Evolutionary conservation across 441 rosid species (phyloP), one percentile per base, ranked within the genome.

Genomic region (Eutrema salsugineum): DNA sequence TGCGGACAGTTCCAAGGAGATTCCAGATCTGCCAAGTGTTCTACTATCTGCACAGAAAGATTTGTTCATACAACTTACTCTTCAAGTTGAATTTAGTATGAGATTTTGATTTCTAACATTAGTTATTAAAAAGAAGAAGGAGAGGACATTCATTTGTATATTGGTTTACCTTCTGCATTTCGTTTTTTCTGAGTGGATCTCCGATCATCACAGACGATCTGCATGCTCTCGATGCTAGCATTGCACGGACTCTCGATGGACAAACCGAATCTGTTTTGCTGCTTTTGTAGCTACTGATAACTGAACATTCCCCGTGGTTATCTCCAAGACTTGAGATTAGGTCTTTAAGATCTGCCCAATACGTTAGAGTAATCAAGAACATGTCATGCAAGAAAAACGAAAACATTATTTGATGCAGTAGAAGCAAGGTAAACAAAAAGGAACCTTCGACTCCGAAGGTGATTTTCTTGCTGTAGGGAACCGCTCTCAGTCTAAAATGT

Each of bases 1-100:
- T 95, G 99, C 1, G 99, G 98, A 78, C 96, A 95, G 79, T 95
- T 95, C 98, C 98, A 95, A 28, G 98, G 99, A 42, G 99, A 95
- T 54, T 83, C 91, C 68, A 95, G 83, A 30, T 76, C 91, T 55
- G 88, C 93, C 73, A 95, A 79, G 83, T 88, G 93, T 78, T 81
- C 86, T 0, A 95, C 79, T 82, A 95, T 89, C 99, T 95, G 87
- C 20, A 57, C 65, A 22, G n/a, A 24, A 27, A 38, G 9, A 19
- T n/a, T 57, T 17, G 1, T 57, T 4, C 6, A 16, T 19, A n/a
- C n/a, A 32, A 28, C 28, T 33, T 43, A 28, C 28, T 33, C 16
- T 39, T 39, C 51, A 9, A 17, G 44, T 61, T 42, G 33, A 19
- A 30, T 42, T 20, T 50, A 9, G 12, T 8, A 16, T n/a, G 5